These are phyloP conservation scores for Sextonia rubra DNA, from an alignment of 164 flowering plant genomes.

Conservation along the genomic window DNA sequence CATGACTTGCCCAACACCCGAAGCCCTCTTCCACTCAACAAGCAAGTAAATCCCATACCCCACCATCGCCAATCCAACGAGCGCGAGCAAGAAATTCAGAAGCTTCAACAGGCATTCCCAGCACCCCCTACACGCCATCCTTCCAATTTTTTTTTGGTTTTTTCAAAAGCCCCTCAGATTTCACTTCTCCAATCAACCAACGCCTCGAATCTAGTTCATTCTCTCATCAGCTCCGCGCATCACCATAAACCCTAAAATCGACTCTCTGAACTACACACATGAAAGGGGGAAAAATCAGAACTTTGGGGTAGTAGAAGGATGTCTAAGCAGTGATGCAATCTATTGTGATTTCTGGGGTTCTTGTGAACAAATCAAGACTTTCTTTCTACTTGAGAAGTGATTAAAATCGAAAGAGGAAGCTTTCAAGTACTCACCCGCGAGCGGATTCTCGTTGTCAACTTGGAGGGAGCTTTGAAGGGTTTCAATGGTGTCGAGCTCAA, in stretches of 20 bases:
- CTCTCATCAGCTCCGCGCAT: background rate
- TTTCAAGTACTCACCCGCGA: too few relatives aligned
- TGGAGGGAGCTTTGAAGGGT: too few relatives aligned
- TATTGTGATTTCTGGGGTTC: too few relatives aligned
- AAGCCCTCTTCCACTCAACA: slow-evolving; percentile 44
- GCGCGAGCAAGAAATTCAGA: slow-evolving; percentile 67
- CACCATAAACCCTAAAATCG: background rate
- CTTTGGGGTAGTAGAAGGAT: too few relatives aligned
- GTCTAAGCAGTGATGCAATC: too few relatives aligned
- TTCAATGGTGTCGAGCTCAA: too few relatives aligned
- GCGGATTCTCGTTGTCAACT: too few relatives aligned
- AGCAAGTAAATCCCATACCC: slow-evolving; percentile 92
- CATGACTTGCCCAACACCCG: background rate
- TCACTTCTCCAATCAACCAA: background rate
- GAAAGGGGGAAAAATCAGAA: too few relatives aligned
- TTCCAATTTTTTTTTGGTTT: background rate
- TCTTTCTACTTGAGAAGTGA: too few relatives aligned
- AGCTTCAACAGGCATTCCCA: slow-evolving; percentile 82
- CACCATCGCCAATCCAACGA: slow-evolving; percentile 80
- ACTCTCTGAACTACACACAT: background rate
- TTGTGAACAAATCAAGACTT: too few relatives aligned
- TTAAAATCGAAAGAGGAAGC: too few relatives aligned
- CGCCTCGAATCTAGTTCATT: background rate
- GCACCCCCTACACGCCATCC: slow-evolving; percentile 82
- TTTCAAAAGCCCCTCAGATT: background rate